Base-by-base conservation (phyloP, 1,284 basidiomycete species). In the Inonotus hispidus region DNA sequence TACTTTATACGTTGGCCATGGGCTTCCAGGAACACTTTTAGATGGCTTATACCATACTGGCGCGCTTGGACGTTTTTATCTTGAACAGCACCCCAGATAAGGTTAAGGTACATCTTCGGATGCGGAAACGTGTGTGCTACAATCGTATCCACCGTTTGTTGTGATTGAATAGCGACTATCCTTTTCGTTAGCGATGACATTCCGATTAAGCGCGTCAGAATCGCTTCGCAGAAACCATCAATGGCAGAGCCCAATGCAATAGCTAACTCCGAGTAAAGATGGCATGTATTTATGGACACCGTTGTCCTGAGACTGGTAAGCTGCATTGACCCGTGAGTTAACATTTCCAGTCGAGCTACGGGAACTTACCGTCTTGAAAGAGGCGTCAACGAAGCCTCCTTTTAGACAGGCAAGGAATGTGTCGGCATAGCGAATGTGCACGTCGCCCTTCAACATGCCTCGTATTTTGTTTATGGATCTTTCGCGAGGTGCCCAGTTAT, bases 181-280 rank as follows among this genome's bases (percentile, higher is more conserved):
- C 95, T 97, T 75, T 99, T 99, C n/a, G 96, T 98, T 63, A 93
- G 87, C 6, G 87, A 88, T 27, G 92, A 87, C 92, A 99, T 92
- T 66, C 85, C 86, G 37, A 95, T 79, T 6, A 97, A 81, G 64
- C 89, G 82, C 10, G 83, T 81, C 57, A 95, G 77, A 2, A 98
- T 71, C 0, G 78, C 71, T 59, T 98, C 95, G 67, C 86, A 87
- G 65, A 88, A 85, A 0, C 84, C 85, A 71, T 97, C 93, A 37
- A 95, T 76, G 14, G 79, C 75, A 3, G 82, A 68, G n/a, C 88
- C 88, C 14, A 98, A 81, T 19, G 83, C 74, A 45, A 79, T 70
- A 23, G 87, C 84, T 23, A 98, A 78, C 68, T 98, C 95, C 43
- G 75, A 71, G 66, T 97, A 90, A 39, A 98, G 79, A 0, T 82